A percentile compares a stretch with the other conserved stretches of the same genome.
Evolutionary conservation across 306 rosid species (phyloP).

Genomic region (Cyclanthera cordifolia): DNA sequence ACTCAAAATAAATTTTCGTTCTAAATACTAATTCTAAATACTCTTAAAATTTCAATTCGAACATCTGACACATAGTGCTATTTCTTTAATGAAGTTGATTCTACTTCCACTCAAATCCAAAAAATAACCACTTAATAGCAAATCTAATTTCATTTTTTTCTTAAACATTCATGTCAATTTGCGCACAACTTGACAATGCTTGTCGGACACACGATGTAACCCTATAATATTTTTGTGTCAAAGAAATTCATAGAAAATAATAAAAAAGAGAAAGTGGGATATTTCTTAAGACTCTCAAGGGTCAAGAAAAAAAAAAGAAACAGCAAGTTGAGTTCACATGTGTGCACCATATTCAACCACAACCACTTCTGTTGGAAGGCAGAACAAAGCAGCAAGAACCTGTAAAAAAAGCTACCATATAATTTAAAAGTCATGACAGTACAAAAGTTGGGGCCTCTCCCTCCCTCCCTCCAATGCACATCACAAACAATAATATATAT

Average conservation of each 20-base stretch:
- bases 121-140: too few relatives aligned
- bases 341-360: slow-evolving; percentile 8
- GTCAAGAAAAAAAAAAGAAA: background rate
- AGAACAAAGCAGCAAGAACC: background rate
- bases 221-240: background rate
- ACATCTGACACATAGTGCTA: too few relatives aligned
- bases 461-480: slow-evolving; percentile 15
- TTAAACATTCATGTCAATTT: too few relatives aligned
- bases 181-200: too few relatives aligned
- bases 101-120: too few relatives aligned
- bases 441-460: slow-evolving; percentile 13
- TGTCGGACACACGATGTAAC: too few relatives aligned
- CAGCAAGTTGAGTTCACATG: slow-evolving; percentile 1
- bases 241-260: background rate
- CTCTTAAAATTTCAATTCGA: too few relatives aligned
- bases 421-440: background rate
- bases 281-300: background rate
- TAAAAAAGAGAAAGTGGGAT: background rate
- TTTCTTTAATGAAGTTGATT: too few relatives aligned
- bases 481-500: slow-evolving; percentile 17
- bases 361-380: slow-evolving; percentile 6
- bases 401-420: background rate
- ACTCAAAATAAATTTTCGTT: too few relatives aligned
- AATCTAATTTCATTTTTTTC: too few relatives aligned
- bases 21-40: too few relatives aligned